phyloP scores from a whole-genome alignment of 2,329 filamentous ascomycete genomes.

The Fusarium lyarnte region DNA sequence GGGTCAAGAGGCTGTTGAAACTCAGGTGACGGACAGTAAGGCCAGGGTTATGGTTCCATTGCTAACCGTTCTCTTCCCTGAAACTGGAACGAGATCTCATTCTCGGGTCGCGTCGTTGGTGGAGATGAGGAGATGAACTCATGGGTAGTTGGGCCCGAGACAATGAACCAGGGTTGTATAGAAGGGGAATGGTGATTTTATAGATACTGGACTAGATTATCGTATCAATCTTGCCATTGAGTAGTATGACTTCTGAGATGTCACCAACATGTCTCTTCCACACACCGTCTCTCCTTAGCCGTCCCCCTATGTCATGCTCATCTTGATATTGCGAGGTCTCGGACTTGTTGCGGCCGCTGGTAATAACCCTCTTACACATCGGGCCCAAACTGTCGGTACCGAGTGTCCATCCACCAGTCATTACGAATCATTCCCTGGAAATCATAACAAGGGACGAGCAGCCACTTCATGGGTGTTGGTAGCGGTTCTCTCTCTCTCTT shows the following conservation, averaged over 20 bases:
- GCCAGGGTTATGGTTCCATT: neutral
- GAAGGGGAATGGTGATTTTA: neutral
- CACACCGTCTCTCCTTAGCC: conserved; percentile 9
- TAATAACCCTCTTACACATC: conserved; percentile 38
- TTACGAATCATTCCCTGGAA: conserved; percentile 31
- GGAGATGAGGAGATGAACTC: conserved; percentile 31
- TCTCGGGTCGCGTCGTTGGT: conserved; percentile 18
- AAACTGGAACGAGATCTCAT: conserved; percentile 1
- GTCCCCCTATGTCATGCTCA: neutral
- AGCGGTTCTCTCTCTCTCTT: neutral
- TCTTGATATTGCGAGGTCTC: conserved; percentile 25
- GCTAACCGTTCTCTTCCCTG: neutral
- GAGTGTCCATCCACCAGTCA: conserved; percentile 29
- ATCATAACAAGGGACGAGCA: conserved; percentile 34
- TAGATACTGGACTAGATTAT: neutral
- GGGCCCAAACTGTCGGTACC: conserved; percentile 39
- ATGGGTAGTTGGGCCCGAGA: conserved; percentile 12
- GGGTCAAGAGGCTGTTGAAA: neutral
- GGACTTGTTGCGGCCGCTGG: conserved; percentile 28
- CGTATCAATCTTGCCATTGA: neutral
- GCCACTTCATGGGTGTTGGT: conserved; percentile 22
- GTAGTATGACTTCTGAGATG: neutral
- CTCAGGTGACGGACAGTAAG: neutral
- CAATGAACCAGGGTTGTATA: conserved; percentile 1
- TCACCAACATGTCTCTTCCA: neutral